Evolutionary conservation across 192 early-diverging fungal genomes (phyloP).

Genomic region (Kickxella alabastrina): DNA sequence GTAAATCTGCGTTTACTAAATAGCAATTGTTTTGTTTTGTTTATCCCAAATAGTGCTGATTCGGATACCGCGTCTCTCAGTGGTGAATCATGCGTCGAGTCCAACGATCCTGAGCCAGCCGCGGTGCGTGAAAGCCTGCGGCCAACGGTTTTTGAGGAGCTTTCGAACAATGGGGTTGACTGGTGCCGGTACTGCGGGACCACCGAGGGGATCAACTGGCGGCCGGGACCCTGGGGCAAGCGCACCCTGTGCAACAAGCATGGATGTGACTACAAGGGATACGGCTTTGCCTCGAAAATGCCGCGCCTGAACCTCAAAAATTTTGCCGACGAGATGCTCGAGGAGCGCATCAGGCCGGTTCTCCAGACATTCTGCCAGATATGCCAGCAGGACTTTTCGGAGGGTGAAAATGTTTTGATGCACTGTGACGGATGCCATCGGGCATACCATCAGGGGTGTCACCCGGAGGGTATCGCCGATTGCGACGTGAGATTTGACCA

Average conservation of each 20-base stretch:
- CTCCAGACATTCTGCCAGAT: conserved; percentile 81
- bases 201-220: conserved; percentile 84
- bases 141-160: conserved; percentile 49
- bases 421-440: conserved; percentile 83
- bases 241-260: conserved; percentile 94
- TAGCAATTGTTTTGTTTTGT: conserved; percentile 4
- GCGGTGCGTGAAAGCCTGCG: conserved; percentile 45
- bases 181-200: conserved; percentile 95
- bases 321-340: conserved; percentile 71
- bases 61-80: conserved; percentile 47
- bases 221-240: conserved; percentile 93
- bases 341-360: conserved; percentile 77
- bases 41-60: conserved; percentile 33
- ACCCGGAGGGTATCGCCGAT: conserved; percentile 29
- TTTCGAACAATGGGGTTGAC: conserved; percentile 52
- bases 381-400: conserved; percentile 69
- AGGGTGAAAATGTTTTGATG: conserved; percentile 59
- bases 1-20: too few relatives aligned
- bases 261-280: conserved; percentile 94
- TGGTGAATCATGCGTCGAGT: conserved; percentile 49
- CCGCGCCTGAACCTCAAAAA: conserved; percentile 77
- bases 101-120: conserved; percentile 16
- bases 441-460: conserved; percentile 76
- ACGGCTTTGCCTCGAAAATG: conserved; percentile 85
- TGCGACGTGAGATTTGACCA: conserved; percentile 7